Evolutionary conservation across 2,329 filamentous ascomycete genomes (phyloP), one percentile per base, ranked within the genome.

Genomic region (Rhynchosporium secalis): DNA sequence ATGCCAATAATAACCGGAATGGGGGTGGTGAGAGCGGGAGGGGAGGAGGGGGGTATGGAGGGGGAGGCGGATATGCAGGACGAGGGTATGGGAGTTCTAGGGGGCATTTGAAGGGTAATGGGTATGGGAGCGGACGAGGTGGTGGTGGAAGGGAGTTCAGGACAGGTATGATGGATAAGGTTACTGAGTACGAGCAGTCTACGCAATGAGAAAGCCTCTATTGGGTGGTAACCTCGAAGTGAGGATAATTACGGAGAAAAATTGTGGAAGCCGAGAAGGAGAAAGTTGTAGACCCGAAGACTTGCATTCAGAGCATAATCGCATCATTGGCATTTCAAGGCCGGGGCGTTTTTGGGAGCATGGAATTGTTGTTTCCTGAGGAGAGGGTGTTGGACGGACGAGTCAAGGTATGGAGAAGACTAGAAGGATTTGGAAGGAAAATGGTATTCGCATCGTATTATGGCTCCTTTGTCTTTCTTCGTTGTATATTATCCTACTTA

Each of bases 21-120:
- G 51, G 47, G 10, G 49, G 43, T 43, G 33, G 47, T 47, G 20
- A 20, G 20, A 20, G 20, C 20, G 20, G 20, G 1, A 20, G 20
- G 20, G 20, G 20, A 20, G 60, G 56, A n/a, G 58, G 56, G 29
- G 60, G 52, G 2, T 63, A 64, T 28, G 65, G 65, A 13, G 65
- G 65, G 55, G 56, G 13, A 20, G 20, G 20, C 20, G 59, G 52
- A 3, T 65, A 65, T 28, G 65, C 63, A 13, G 65, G 65, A 5
- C 31, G 60, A 20, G 65, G 65, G 12, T 65, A 65, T 46, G 65
- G 68, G 3, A 66, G 63, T 47, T 65, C 68, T 2, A 56, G 65
- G 20, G 65, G 68, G n/a, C 59, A 65, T 60, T 13, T 60, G 3
- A 40, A 51, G 29, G 58, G 58, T 1, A 31, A 51, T 48, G 49